These are phyloP conservation scores for Sporothrix humicola DNA, from an alignment of 2,329 filamentous ascomycete species.

Conservation along the genomic window DNA sequence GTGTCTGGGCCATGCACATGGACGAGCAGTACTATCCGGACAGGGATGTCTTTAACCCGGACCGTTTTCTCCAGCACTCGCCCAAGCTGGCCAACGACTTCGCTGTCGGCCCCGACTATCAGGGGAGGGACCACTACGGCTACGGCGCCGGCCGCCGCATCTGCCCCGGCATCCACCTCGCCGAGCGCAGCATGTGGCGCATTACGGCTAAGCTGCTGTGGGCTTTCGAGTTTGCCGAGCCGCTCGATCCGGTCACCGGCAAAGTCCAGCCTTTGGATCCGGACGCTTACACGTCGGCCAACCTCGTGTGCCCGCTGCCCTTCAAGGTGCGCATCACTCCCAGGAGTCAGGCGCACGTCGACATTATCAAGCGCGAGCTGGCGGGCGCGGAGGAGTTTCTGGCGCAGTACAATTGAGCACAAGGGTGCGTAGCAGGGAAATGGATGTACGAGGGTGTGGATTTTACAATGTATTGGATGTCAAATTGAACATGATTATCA, in stretches of 20 bases:
- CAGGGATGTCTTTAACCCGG: not conserved
- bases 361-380: conserved; percentile 2
- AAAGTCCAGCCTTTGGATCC: not conserved
- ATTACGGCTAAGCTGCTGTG: conserved; percentile 55
- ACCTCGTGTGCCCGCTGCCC: conserved; percentile 1
- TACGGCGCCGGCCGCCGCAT: conserved; percentile 63
- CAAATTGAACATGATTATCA: not conserved
- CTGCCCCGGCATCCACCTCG: conserved; percentile 63
- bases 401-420: not conserved
- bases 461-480: not conserved
- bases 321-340: conserved; percentile 8
- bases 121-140: conserved; percentile 56
- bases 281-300: not conserved
- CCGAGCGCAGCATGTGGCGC: conserved; percentile 55
- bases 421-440: not conserved
- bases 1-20: not conserved
- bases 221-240: conserved; percentile 40
- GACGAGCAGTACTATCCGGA: not conserved
- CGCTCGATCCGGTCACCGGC: not conserved
- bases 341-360: not conserved
- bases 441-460: not conserved
- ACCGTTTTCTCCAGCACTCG: not conserved
- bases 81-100: not conserved
- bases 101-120: not conserved
- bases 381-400: not conserved